Evolutionary conservation across 2,329 filamentous ascomycete genomes (phyloP).

Genomic region (Trichoderma sp.): DNA sequence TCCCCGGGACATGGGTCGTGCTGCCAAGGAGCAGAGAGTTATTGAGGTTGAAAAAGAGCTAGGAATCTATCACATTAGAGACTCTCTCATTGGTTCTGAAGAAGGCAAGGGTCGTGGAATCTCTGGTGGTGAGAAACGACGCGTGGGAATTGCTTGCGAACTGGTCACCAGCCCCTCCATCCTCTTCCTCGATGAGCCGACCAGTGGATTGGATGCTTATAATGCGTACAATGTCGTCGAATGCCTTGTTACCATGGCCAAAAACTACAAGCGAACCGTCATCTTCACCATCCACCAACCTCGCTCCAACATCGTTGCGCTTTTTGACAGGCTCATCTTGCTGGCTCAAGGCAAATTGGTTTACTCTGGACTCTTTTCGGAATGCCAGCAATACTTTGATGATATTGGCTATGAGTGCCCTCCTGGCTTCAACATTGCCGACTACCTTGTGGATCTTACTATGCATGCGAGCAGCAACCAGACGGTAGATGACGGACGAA

Average conservation of each 20-base stretch:
- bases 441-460: conserved; percentile 94
- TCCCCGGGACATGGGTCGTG: conserved; percentile 85
- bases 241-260: conserved; percentile 89
- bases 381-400: conserved; percentile 92
- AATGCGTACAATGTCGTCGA: conserved; percentile 99
- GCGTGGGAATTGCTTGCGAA: conserved; percentile 96
- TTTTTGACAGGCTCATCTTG: conserved; percentile 92
- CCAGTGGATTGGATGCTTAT: conserved; percentile 91
- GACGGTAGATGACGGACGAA: conserved; percentile 56
- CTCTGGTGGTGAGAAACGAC: conserved; percentile 92
- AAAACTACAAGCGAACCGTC: conserved; percentile 94
- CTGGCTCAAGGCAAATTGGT: conserved; percentile 87
- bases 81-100: conserved; percentile 94
- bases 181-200: conserved; percentile 94
- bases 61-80: conserved; percentile 89
- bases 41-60: conserved; percentile 94
- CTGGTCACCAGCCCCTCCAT: conserved; percentile 97
- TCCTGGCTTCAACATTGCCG: conserved; percentile 96
- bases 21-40: conserved; percentile 87
- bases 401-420: conserved; percentile 89
- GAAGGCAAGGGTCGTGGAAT: conserved; percentile 93
- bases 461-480: conserved; percentile 81
- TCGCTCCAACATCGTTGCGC: conserved; percentile 93
- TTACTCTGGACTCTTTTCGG: conserved; percentile 86
- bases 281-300: conserved; percentile 99